Evolutionary conservation across 306 rosid species (phyloP).

Genomic region (Mimosa pudica): DNA sequence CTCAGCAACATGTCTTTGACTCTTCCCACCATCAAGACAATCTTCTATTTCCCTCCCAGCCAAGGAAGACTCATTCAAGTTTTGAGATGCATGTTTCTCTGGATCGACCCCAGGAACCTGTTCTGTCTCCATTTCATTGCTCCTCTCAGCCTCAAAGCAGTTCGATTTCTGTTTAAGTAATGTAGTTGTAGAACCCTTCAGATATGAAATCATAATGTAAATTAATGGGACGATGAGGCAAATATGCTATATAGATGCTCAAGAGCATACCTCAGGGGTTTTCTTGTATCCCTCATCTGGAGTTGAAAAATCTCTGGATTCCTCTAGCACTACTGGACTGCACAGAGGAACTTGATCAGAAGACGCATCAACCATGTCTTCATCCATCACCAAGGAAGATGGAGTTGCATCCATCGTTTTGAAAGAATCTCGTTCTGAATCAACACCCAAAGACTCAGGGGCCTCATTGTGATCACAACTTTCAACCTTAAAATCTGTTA

Average conservation of each 20-base stretch:
- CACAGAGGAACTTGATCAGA: constrained; percentile 26
- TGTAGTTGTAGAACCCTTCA: constrained; percentile 35
- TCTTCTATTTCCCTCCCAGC: constrained; percentile 25
- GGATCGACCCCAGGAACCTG: constrained; percentile 35
- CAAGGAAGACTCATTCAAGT: constrained; percentile 28
- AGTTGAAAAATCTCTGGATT: constrained; percentile 28
- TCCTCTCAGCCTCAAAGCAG: constrained; percentile 32
- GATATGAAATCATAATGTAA: constrained; percentile 24
- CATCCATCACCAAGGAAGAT: constrained; percentile 27
- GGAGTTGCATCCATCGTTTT: constrained; percentile 21
- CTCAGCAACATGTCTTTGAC: constrained; percentile 16
- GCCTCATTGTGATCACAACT: constrained; percentile 36
- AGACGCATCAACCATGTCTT: constrained; percentile 22
- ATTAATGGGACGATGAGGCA: background rate
- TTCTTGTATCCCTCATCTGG: constrained; percentile 20
- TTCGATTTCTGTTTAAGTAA: constrained; percentile 28
- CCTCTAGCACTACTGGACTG: constrained; percentile 18
- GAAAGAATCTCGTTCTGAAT: constrained; percentile 25
- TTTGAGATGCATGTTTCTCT: constrained; percentile 17
- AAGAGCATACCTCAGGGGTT: constrained; percentile 35
- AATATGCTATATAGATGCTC: constrained; percentile 9
- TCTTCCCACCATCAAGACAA: constrained; percentile 27
- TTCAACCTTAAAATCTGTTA: constrained; percentile 17
- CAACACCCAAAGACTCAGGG: constrained; percentile 28
- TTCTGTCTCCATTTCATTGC: constrained; percentile 32